Base-by-base conservation (phyloP, 257 asterid genomes). In the Scutellaria minor region DNA sequence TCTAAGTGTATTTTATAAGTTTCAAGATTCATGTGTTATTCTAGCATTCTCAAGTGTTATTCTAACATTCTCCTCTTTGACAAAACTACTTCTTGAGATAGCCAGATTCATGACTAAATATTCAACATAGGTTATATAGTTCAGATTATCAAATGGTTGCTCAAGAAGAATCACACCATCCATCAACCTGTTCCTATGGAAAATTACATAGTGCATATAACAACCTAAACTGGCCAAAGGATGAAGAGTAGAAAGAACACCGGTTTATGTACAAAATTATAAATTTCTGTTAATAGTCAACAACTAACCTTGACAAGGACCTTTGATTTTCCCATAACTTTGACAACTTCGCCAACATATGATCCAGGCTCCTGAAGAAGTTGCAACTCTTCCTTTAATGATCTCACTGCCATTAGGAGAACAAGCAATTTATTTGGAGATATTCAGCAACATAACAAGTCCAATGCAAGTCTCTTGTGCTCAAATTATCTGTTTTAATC, bases 291-390 rank as follows among this genome's bases (percentile, higher is more conserved):
- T 39, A 40, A 46, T 5, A 61, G 35, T 47, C 10, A 24, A 15
- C 45, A 51, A 79, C 95, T 71, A 27, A 91, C 99, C 89, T 94
- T 94, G 41, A 94, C 98, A 55, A 94, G 87, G 71, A 94, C 97
- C 85, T 94, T 91, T 7, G 97, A 91, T 76, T 93, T 91, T 72
- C 97, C 98, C 98, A 93, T 91, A 27, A 93, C 96, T 83, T 93
- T 93, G 72, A 91, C 96, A 83, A 93, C 97, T 88, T 93, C 97
- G 5, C 96, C 97, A 37, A 94, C 99, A 81, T 88, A 91, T n/a
- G 97, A 94, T 69, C 97, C 99, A 64, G 99, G 96, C 79, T 94
- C 97, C 86, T 91, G 96, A 81, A 94, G 97, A 71, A 94, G 85
- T 72, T 94, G 97, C 80, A 94, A 78, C 85, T 94, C 99, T 75